Evolutionary conservation across 257 asterid species (phyloP).

Genomic region (Solanum bukasovii): DNA sequence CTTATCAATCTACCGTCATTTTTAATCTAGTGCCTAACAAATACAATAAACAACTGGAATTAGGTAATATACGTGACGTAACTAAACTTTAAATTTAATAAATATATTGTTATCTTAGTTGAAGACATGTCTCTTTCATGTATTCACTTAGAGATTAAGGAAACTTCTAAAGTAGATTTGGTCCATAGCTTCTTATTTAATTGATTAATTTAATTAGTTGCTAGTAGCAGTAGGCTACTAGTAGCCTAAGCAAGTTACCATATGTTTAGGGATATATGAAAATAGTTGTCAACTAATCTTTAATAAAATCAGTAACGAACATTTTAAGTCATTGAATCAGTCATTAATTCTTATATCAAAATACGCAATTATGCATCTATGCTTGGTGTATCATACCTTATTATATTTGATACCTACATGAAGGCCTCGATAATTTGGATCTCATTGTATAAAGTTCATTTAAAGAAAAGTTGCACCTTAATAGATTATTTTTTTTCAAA

Average conservation of each 20-base stretch:
- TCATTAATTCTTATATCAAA: not conserved
- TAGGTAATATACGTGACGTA: not conserved
- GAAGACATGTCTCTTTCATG: not conserved
- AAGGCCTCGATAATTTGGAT: not conserved
- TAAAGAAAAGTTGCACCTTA: not conserved
- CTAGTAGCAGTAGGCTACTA: not conserved
- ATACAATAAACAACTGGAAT: not conserved
- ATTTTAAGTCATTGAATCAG: not conserved
- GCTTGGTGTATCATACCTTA: not conserved
- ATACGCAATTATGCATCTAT: not conserved
- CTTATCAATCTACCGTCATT: not conserved
- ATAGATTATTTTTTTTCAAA: no score
- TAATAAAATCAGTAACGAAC: not conserved
- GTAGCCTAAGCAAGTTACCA: not conserved
- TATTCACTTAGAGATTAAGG: conserved; percentile 5
- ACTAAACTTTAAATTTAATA: not conserved
- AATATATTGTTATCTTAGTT: not conserved
- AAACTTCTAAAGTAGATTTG: not conserved
- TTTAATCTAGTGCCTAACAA: not conserved
- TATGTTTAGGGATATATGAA: not conserved
- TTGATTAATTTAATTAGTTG: not conserved
- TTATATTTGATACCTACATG: not conserved
- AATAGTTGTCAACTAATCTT: not conserved
- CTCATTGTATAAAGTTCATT: not conserved
- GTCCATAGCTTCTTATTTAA: not conserved